Base-by-base conservation (phyloP, 2,329 filamentous ascomycete genomes). In the Beauveria varroae region DNA sequence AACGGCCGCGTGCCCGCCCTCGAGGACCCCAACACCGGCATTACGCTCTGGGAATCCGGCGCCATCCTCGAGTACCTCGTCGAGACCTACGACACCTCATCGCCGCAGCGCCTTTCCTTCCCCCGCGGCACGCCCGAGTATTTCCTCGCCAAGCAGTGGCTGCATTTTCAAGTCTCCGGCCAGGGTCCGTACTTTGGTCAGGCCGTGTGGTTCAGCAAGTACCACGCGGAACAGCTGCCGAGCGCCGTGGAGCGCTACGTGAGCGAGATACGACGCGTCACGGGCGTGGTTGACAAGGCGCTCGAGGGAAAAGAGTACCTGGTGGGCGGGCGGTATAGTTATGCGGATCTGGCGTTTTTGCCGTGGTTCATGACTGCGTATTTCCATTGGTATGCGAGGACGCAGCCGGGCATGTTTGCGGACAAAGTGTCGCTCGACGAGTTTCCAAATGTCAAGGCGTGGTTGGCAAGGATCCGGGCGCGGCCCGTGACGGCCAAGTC, bases 131-230 rank as follows among this genome's bases (percentile, higher is more conserved):
- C 58, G 20, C 62, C 63, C n/a, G 72, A 74, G 30, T 70, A 70
- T 57, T 72, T 68, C 64, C 63, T 63, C 3, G 60, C 70, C 50
- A 72, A 72, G 64, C 73, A 75, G 65, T 75, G 69, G 62, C 66
- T 75, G 12, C 67, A 71, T 65, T 75, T 75, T 62, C 74, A 76
- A 55, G 71, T 71, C 64, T 75, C 72, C 18, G 74, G 74, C 16
- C 74, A 75, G 65, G 74, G 74, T 0, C 75, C 74, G 2, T 76
- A 76, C 61, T 76, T 66, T 51, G 72, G 73, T 50, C 73, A 71
- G 65, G 65, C 64, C 22, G 62, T 66, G 8, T 74, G 72, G 71
- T 75, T 72, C 62, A 63, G 65, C 62, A 63, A 60, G 3, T 73
- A 52, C 63, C 67, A 72, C 58, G 64, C 63, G 1, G 71, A 72